A percentile compares a stretch with the other conserved stretches of the same genome.
phyloP scores from a whole-genome alignment of 2,329 filamentous ascomycete species.

The Trichoderma guizhouense region DNA sequence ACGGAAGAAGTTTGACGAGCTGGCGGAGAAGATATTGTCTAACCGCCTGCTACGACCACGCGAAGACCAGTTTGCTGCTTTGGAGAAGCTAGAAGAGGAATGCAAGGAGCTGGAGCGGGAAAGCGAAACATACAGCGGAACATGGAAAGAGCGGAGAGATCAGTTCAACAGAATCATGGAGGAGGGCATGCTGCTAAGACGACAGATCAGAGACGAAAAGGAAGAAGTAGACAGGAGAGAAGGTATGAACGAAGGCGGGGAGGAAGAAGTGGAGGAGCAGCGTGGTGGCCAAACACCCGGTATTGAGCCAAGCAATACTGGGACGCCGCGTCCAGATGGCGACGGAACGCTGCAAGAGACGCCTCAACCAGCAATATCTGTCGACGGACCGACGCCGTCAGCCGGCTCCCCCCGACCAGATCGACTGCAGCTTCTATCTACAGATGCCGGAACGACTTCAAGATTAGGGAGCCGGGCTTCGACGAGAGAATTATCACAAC shows the following conservation, averaged over 20 bases:
- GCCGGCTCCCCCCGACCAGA: constrained; percentile 31
- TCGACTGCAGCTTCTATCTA: constrained; percentile 24
- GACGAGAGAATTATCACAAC: constrained; percentile 29
- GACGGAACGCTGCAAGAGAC: constrained; percentile 30
- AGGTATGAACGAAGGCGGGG: constrained; percentile 69
- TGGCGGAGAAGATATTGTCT: constrained; percentile 81
- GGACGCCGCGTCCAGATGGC: constrained; percentile 48
- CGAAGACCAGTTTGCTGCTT: constrained; percentile 75
- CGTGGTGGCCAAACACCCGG: constrained; percentile 48
- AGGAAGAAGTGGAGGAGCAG: constrained; percentile 53
- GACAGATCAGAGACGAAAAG: constrained; percentile 90
- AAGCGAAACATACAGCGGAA: constrained; percentile 73
- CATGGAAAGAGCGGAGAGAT: constrained; percentile 79
- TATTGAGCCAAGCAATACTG: constrained; percentile 49
- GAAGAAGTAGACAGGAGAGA: constrained; percentile 87
- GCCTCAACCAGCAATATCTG: constrained; percentile 27
- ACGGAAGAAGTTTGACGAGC: constrained; percentile 81
- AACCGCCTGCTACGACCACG: constrained; percentile 76
- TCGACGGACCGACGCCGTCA: constrained; percentile 34
- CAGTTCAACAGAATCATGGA: constrained; percentile 88
- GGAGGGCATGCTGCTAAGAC: constrained; percentile 80
- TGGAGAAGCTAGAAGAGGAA: constrained; percentile 81
- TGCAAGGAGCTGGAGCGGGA: constrained; percentile 84
- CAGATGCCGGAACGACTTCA: constrained; percentile 22
- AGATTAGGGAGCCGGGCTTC: constrained; percentile 29